Conservation (phyloP, 2,329 filamentous ascomycete species). For the Exophiala calicioides region DNA sequence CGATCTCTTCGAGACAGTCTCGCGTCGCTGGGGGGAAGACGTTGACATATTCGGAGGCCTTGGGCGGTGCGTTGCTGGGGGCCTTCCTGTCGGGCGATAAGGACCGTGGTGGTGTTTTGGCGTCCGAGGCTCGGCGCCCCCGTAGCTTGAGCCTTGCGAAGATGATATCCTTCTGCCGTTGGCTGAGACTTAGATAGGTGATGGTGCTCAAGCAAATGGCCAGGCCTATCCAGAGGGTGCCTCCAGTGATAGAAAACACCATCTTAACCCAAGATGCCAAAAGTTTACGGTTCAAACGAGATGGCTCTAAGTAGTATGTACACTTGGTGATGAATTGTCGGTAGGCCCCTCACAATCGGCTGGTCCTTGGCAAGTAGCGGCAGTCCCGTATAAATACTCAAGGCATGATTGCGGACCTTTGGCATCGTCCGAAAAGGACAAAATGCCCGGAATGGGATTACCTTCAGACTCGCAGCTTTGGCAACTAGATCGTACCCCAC, state of each 20-base stretch:
- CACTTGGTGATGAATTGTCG: not conserved
- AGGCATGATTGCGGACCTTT: constrained; percentile 6
- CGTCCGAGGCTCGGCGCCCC: constrained; percentile 47
- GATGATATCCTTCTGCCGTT: constrained; percentile 42
- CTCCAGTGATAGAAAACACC: not conserved
- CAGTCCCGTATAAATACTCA: too few species aligned
- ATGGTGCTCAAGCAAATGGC: constrained; percentile 18
- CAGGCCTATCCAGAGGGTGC: constrained; percentile 19
- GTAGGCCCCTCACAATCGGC: too few species aligned
- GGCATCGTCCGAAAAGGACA: constrained; percentile 16
- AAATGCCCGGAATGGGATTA: constrained; percentile 18
- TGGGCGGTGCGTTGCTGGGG: constrained; percentile 32
- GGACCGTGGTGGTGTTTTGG: constrained; percentile 56
- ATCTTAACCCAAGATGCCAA: too few species aligned
- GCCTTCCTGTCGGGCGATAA: constrained; percentile 53
- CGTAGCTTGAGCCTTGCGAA: constrained; percentile 42
- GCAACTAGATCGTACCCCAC: too few species aligned
- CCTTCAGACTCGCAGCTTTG: too few species aligned
- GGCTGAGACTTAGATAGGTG: constrained; percentile 34
- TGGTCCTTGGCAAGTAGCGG: too few species aligned
- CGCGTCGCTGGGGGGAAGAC: constrained; percentile 57
- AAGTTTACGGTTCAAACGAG: constrained; percentile 5
- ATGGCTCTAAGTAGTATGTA: not conserved
- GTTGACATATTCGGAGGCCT: constrained; percentile 45
- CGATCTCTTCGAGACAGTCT: constrained; percentile 44